These are phyloP conservation scores for Clarireedia hainanense DNA, from an alignment of 2,329 filamentous ascomycete species.

Conservation along the genomic window DNA sequence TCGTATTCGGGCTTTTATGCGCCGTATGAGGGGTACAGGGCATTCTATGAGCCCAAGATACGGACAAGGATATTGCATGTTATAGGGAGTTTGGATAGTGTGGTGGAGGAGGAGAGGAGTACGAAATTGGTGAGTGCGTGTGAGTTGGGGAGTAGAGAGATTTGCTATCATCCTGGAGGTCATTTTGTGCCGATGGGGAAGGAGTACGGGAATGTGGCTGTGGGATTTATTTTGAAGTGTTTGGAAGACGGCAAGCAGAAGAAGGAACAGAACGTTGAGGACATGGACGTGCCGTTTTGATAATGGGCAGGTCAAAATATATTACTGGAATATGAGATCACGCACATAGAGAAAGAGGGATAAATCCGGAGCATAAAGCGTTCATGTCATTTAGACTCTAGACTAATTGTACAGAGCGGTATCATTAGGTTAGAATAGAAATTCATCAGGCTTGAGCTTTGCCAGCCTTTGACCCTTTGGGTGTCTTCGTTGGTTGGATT, in stretches of 20 bases:
- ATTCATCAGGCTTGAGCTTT: slow-evolving; percentile 24
- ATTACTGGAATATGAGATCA: neutral
- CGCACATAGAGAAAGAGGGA: slow-evolving; percentile 8
- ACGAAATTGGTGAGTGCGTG: slow-evolving; percentile 53
- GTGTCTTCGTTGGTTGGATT: slow-evolving; percentile 58
- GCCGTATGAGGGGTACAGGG: slow-evolving; percentile 51
- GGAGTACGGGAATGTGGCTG: slow-evolving; percentile 70
- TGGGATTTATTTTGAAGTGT: slow-evolving; percentile 57
- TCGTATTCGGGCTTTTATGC: slow-evolving; percentile 73
- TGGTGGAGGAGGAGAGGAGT: slow-evolving; percentile 73
- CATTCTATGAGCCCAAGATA: slow-evolving; percentile 69
- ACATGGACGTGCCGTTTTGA: slow-evolving; percentile 62
- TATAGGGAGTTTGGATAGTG: slow-evolving; percentile 75
- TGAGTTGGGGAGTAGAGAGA: slow-evolving; percentile 34
- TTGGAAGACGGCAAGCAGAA: slow-evolving; percentile 37
- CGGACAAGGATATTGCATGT: slow-evolving; percentile 74
- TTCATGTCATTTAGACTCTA: slow-evolving; percentile 27
- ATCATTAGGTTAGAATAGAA: slow-evolving; percentile 9
- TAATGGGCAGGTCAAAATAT: neutral
- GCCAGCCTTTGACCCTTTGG: slow-evolving; percentile 31
- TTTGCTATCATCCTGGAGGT: slow-evolving; percentile 71
- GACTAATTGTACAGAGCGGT: slow-evolving; percentile 28
- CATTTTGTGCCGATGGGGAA: slow-evolving; percentile 82
- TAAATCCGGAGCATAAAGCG: slow-evolving; percentile 14
- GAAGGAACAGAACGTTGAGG: slow-evolving; percentile 51